Conservation (phyloP, 352 stramenopile genomes). For the Phytopythium cucurbitacearum region DNA sequence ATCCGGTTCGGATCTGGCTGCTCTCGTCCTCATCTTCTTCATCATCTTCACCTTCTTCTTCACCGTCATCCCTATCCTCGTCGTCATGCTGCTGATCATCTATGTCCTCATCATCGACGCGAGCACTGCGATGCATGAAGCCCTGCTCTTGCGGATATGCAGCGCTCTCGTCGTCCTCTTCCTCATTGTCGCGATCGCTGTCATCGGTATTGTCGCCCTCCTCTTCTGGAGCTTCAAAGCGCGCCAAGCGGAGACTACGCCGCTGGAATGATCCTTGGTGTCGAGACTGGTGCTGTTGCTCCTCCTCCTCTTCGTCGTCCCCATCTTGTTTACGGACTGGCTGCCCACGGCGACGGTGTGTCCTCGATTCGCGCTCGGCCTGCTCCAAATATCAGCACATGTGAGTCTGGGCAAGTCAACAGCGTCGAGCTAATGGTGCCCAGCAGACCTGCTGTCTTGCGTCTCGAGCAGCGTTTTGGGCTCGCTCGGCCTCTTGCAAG, state of each 20-base stretch:
- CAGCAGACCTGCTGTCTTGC: conserved; percentile 30
- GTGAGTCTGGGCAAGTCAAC: background rate
- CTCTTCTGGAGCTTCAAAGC: conserved; percentile 3
- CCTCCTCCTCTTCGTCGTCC: conserved; percentile 6
- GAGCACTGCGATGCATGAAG: conserved; percentile 8
- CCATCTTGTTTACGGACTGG: conserved; percentile 5
- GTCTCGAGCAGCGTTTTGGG: conserved; percentile 25
- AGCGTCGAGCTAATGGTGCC: background rate
- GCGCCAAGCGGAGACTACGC: background rate
- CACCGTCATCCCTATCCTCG: background rate
- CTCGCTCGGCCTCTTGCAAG: conserved; percentile 36
- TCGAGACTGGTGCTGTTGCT: conserved; percentile 1
- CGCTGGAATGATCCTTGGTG: conserved; percentile 1
- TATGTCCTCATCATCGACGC: background rate
- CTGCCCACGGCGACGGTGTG: conserved; percentile 11
- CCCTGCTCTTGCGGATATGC: conserved; percentile 29
- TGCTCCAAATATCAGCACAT: background rate
- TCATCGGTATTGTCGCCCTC: conserved; percentile 6
- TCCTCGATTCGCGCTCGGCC: conserved; percentile 16
- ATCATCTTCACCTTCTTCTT: conserved; percentile 4
- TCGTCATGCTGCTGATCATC: background rate
- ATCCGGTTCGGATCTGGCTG: background rate
- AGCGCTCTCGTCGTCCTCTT: conserved; percentile 15
- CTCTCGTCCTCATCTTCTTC: background rate
- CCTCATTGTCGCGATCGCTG: conserved; percentile 18